Base-by-base conservation (phyloP, 306 rosid genomes). In the Cercis canadensis region DNA sequence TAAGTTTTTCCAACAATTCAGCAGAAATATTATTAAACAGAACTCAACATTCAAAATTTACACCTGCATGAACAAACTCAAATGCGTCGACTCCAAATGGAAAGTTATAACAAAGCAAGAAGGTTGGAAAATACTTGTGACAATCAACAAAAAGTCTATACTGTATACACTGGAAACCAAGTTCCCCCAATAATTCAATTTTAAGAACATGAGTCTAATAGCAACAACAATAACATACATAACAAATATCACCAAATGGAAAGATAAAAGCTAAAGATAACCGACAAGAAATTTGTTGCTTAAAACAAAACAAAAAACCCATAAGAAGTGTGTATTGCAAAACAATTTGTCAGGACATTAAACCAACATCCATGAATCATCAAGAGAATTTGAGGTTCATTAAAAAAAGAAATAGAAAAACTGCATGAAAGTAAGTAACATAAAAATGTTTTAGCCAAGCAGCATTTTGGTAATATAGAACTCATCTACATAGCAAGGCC, bases 1-100 rank as follows among this genome's bases (percentile, higher is more conserved):
- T 78, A 84, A 81, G 75, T 71, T 77, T 75, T 84, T 82, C 80
- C 77, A 82, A 77, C 66, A 79, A 78, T 73, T 80, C 87, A 85
- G 86, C 78, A 82, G 87, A 82, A 69, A 80, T 66, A 84, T 78
- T 81, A 70, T 85, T 71, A 80, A 79, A 75, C 74, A 81, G 65
- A 81, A 88, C 73, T 72, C 80, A 87, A 80, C 57, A 80, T 77
- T 78, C 80, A 83, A 81, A 81, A 72, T 66, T 77, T 73, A 78
- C 79, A 80, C 84, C 78, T 63, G 77, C 87, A 75, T 78, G 76
- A 58, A n/a, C n/a, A n/a, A n/a, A 70, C 73, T 61, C 70, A 66
- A 57, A 65, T 49, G 45, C 0, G 32, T 67, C 24, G 15, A 74
- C 78, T 51, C 69, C 55, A 71, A 75, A 53, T 61, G 68, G 57